A percentile compares a stretch with the other conserved stretches of the same genome.
phyloP scores from a whole-genome alignment of 1,139 yeast species.

The Saccharomyces hybrid region DNA sequence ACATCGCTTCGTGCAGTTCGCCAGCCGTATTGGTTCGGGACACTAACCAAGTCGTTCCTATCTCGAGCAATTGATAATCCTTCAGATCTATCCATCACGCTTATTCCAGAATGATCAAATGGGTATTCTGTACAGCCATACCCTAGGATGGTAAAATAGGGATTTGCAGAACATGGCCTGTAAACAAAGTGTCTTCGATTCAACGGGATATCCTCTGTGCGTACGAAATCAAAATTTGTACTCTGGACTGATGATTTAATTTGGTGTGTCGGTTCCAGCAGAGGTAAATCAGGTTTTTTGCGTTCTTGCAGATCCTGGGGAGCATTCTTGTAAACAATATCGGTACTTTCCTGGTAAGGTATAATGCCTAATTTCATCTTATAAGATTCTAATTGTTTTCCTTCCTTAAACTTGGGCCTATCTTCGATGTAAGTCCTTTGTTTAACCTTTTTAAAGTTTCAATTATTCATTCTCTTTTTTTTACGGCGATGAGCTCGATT shows the following conservation, averaged over 20 bases:
- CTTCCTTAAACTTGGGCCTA: neutral
- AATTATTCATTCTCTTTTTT: neutral
- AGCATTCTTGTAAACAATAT: conserved; percentile 14
- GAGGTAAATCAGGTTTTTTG: conserved; percentile 16
- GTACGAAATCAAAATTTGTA: conserved; percentile 11
- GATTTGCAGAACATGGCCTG: conserved; percentile 69
- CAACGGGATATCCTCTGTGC: conserved; percentile 65
- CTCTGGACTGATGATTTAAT: conserved; percentile 1
- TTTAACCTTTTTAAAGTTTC: neutral
- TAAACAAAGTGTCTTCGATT: conserved; percentile 79
- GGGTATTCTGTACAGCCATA: conserved; percentile 71
- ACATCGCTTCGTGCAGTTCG: conserved; percentile 70
- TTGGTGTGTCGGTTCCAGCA: conserved; percentile 8
- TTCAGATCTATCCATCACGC: conserved; percentile 65
- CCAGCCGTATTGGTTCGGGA: conserved; percentile 66
- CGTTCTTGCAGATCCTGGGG: conserved; percentile 3
- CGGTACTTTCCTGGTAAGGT: conserved; percentile 25
- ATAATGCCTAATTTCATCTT: conserved; percentile 27
- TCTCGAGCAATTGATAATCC: conserved; percentile 46
- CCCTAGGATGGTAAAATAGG: conserved; percentile 48
- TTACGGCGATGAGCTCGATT: neutral
- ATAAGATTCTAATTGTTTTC: neutral
- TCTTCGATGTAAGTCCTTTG: neutral
- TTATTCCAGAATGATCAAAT: conserved; percentile 58
- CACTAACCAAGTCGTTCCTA: conserved; percentile 26